Base-by-base conservation (phyloP, 495 filamentous ascomycete species). In the Choiromyces venosus region DNA sequence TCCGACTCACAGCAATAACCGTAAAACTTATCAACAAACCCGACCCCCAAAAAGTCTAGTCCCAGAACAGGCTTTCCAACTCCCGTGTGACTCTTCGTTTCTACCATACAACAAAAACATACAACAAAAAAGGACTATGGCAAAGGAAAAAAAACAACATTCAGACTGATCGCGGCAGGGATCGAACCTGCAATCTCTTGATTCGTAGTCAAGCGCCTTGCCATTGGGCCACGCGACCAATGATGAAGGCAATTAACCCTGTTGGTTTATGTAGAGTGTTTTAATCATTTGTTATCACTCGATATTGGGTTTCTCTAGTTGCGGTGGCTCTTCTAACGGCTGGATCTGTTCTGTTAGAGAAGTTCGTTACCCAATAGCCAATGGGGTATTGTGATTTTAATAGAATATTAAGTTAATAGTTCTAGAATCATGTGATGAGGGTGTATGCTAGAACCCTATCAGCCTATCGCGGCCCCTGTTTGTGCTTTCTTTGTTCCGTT, bases 191-290 rank as follows among this genome's bases (percentile, higher is more conserved):
- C 83, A 86, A 87, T 87, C 85, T 87, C 86, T 86, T 87, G 86
- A 87, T 87, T 87, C 87, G 87, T 88, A 89, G 87, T 89, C 87
- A 89, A 88, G 87, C 87, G 86, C 86, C 87, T 89, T 89, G 85
- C 87, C 87, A 89, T 89, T 89, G 85, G 86, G 86, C 87, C 86
- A 88, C 69, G 72, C 78, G 78, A 73, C 78, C 78, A 14, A 61
- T 33, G 4, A 29, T 9, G 25, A n/a, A n/a, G n/a, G n/a, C n/a
- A n/a, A n/a, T n/a, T n/a, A n/a, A n/a, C n/a, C n/a, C n/a, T n/a
- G n/a, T n/a, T n/a, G n/a, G n/a, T n/a, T n/a, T n/a, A n/a, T n/a
- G n/a, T n/a, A n/a, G n/a, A n/a, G n/a, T 29, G 10, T 25, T 61
- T 61, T 12, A 9, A 29, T 61, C 4, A 18, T 5, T 61, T 29